phyloP scores from a whole-genome alignment of 2,329 filamentous ascomycete species.

The Thelonectria discophora region DNA sequence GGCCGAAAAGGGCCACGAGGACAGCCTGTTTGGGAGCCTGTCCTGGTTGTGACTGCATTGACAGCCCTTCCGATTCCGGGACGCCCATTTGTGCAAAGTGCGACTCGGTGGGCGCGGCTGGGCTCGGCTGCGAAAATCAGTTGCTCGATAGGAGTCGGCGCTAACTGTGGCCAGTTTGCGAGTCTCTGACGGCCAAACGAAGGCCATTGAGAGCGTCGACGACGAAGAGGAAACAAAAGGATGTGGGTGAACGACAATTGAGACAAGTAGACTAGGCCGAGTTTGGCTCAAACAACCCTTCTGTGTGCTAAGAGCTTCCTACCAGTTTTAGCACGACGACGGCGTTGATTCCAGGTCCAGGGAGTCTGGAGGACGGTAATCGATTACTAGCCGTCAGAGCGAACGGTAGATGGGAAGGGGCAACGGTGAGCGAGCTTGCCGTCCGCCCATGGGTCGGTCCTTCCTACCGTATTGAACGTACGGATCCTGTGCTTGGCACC shows the following conservation, averaged over 20 bases:
- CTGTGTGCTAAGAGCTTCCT: conserved; percentile 8
- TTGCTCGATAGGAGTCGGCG: conserved; percentile 19
- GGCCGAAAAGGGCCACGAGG: conserved; percentile 14
- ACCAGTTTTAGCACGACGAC: conserved; percentile 20
- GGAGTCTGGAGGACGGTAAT: conserved; percentile 5
- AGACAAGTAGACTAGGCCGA: conserved; percentile 19
- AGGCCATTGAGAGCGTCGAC: conserved; percentile 6
- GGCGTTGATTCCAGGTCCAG: conserved; percentile 18
- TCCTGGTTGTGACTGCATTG: conserved; percentile 22
- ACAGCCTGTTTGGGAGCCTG: conserved; percentile 24
- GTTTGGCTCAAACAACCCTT: conserved; percentile 4
- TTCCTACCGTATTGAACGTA: neutral
- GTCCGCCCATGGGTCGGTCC: neutral
- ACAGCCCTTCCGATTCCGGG: conserved; percentile 15
- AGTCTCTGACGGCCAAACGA: conserved; percentile 9
- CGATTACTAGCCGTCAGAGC: conserved; percentile 14
- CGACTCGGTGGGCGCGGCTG: conserved; percentile 18
- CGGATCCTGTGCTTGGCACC: neutral
- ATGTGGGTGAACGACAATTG: conserved; percentile 21
- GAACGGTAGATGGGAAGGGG: conserved; percentile 15
- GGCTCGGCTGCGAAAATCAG: conserved; percentile 24
- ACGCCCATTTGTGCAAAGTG: conserved; percentile 14
- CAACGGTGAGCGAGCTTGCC: conserved; percentile 5
- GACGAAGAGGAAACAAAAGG: conserved; percentile 22
- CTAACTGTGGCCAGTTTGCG: conserved; percentile 13